These are phyloP conservation scores for Globisporangium solare DNA, from an alignment of 352 stramenopile species.

Conservation along the genomic window DNA sequence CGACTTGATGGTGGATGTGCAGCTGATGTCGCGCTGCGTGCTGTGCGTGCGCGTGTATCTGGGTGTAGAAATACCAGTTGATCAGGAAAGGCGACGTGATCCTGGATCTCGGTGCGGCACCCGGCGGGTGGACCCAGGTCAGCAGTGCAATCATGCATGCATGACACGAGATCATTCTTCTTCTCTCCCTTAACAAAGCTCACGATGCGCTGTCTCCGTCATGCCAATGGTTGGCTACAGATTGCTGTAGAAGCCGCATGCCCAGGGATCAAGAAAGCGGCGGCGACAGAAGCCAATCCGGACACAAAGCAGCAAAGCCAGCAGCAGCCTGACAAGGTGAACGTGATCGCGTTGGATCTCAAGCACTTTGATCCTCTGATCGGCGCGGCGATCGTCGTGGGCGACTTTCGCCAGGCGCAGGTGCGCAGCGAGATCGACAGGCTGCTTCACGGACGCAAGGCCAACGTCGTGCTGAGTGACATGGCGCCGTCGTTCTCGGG, in stretches of 20 bases:
- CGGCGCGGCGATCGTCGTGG: constrained; percentile 62
- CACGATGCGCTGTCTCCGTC: not conserved
- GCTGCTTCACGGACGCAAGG: constrained; percentile 39
- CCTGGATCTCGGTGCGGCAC: constrained; percentile 78
- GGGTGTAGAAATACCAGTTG: constrained; percentile 54
- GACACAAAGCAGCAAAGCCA: constrained; percentile 5
- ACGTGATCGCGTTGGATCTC: constrained; percentile 77
- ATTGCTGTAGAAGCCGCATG: constrained; percentile 58
- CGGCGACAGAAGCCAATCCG: not conserved
- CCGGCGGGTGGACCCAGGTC: constrained; percentile 82
- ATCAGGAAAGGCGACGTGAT: constrained; percentile 62
- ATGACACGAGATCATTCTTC: not conserved
- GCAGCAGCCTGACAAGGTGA: constrained; percentile 14
- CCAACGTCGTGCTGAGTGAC: constrained; percentile 83
- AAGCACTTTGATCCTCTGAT: constrained; percentile 66
- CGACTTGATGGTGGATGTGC: not conserved
- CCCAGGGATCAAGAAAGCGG: constrained; percentile 8
- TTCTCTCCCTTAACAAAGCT: not conserved
- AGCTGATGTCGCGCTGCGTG: not conserved
- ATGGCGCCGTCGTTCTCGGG: constrained; percentile 86
- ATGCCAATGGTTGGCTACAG: constrained; percentile 4
- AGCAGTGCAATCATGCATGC: not conserved
- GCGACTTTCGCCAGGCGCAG: constrained; percentile 67
- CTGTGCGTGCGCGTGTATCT: constrained; percentile 1
- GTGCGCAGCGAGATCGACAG: constrained; percentile 55